Evolutionary conservation across 306 rosid species (phyloP), one percentile per base, ranked within the genome.

Genomic region (Hippophae gyantsensis): DNA sequence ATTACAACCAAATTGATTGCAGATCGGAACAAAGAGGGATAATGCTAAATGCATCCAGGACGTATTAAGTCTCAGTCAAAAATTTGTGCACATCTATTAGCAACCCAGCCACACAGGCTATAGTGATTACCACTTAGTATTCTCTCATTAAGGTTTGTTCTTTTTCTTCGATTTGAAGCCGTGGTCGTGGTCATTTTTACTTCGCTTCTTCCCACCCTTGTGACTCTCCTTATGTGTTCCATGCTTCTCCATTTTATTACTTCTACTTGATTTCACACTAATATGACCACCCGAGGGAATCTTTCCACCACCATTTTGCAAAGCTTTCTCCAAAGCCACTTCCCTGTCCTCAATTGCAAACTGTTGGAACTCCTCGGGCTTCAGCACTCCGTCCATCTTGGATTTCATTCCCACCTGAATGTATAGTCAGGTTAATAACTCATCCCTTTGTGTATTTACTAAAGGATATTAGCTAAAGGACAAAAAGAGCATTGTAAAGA

Each of bases 291-390:
- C 83, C 0, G 76, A 48, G 6, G 80, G 74, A 63, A 84, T 60
- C 63, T 82, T 81, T 53, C 80, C 86, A 58, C 71, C 72, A 23
- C 65, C 71, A 62, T 68, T 76, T 72, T 70, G 78, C 65, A 87
- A 60, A 56, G 76, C 78, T 56, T 54, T 71, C 42, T 78, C 81
- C 42, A 85, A 47, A 58, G 72, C 79, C 23, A 78, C 71, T 27
- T 81, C 84, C 46, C 75, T 83, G 0, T 69, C 95, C 57, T 48
- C 67, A 59, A 86, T 75, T 42, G 95, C 87, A 62, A 73, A 89
- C 60, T 72, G 78, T 61, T 80, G 78, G 67, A 83, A 76, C 52
- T 53, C 44, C 45, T 76, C 89, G 2, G 86, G 82, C 70, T 77
- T 58, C 13, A 85, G 69, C 54, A 62, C 64, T 53, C 73, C 69